phyloP scores from a whole-genome alignment of 2,329 filamentous ascomycete species.

The Alternaria gansuensis region DNA sequence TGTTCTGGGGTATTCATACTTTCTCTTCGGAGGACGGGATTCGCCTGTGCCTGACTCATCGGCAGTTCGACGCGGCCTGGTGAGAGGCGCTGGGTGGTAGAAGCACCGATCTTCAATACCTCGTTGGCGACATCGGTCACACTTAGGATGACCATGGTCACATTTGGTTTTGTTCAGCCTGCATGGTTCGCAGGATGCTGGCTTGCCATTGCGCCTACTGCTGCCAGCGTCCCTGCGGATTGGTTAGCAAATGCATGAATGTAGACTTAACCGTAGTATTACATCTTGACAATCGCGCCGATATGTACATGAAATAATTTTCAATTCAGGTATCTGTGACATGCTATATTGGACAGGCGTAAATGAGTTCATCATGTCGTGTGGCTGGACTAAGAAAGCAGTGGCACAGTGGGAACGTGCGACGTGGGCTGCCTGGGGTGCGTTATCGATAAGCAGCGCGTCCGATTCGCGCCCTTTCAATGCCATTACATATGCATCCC shows the following conservation, averaged over 20 bases:
- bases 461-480: background rate
- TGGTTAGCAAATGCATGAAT: constrained; percentile 20
- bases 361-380: background rate
- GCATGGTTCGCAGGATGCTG: constrained; percentile 48
- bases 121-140: constrained; percentile 45
- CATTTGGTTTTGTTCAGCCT: constrained; percentile 48
- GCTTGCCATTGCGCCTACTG: constrained; percentile 47
- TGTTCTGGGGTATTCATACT: constrained; percentile 26
- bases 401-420: background rate
- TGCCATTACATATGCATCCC: constrained; percentile 2
- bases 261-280: background rate
- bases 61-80: constrained; percentile 33
- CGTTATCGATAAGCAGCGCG: background rate
- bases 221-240: constrained; percentile 34
- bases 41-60: constrained; percentile 27
- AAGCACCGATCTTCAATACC: constrained; percentile 48
- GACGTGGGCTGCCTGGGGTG: background rate
- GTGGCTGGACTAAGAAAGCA: background rate
- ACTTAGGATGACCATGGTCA: constrained; percentile 46
- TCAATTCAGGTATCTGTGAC: background rate
- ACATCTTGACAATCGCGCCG: constrained; percentile 10
- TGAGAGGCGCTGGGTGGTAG: constrained; percentile 50
- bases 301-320: background rate
- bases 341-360: background rate
- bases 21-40: constrained; percentile 38